Conservation (phyloP, 768 basidiomycete species). For the Brasilioporus rufonigricans region DNA sequence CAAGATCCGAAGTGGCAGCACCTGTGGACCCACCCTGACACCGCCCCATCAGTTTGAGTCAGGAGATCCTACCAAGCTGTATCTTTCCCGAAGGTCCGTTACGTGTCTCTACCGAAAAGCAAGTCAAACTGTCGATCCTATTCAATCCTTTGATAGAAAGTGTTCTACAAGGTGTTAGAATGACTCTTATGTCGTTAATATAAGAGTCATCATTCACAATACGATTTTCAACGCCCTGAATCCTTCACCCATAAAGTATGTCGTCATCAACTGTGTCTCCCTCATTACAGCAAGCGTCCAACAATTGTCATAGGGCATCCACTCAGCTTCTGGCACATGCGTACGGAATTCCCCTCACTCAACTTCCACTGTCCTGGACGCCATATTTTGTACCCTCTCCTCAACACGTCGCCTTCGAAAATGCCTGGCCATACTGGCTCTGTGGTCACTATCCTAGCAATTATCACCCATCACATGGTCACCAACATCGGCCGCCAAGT, state of each 20-base stretch:
- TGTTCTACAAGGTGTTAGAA: background rate
- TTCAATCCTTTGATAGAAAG: background rate
- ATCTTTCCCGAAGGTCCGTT: background rate
- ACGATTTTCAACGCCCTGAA: too few species aligned
- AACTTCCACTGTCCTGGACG: background rate
- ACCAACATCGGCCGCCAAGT: background rate
- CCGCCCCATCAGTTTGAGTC: background rate
- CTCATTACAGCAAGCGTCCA: too few species aligned
- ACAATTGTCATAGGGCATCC: background rate
- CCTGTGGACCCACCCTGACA: background rate
- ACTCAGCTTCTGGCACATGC: too few species aligned
- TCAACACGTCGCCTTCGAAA: background rate
- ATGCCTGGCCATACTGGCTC: background rate
- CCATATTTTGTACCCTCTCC: background rate
- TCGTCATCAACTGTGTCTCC: background rate
- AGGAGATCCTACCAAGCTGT: slow-evolving; percentile 1
- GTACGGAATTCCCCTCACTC: background rate
- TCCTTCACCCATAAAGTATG: slow-evolving; percentile 2
- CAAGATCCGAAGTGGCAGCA: background rate
- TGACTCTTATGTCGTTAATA: background rate
- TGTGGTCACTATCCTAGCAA: background rate
- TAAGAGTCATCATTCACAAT: background rate
- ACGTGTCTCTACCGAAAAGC: background rate
- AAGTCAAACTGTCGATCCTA: background rate
- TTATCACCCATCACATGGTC: background rate